phyloP scores from a whole-genome alignment of 768 basidiomycete genomes.

The Lentinula sp. region DNA sequence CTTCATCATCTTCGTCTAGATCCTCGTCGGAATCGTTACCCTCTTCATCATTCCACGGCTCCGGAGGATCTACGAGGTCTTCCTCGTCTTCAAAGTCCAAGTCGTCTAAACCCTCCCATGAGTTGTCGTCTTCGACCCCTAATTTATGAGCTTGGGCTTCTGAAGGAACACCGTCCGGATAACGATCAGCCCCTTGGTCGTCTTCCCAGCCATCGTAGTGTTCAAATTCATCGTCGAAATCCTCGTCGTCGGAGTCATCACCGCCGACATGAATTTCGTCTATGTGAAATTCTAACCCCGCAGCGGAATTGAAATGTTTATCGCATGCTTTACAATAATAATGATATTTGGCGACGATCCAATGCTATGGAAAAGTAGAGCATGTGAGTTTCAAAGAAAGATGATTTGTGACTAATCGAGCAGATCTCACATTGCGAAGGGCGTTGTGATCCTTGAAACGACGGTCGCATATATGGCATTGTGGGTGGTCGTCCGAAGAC shows the following conservation, averaged over 20 bases:
- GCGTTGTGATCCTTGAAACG: background rate
- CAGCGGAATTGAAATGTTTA: background rate
- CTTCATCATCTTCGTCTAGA: background rate
- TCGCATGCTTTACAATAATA: background rate
- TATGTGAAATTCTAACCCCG: background rate
- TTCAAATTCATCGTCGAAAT: background rate
- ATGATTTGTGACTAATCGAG: background rate
- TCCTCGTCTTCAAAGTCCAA: conserved; percentile 3
- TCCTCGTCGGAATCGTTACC: background rate
- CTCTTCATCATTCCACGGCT: background rate
- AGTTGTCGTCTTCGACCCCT: background rate
- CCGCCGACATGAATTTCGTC: background rate
- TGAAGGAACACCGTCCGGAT: background rate
- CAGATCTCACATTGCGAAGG: background rate
- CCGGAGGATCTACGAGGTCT: background rate
- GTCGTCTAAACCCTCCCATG: background rate
- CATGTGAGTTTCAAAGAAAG: background rate
- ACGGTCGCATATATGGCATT: conserved; percentile 3
- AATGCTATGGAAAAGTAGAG: background rate
- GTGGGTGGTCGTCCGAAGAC: background rate
- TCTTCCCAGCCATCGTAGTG: conserved; percentile 2
- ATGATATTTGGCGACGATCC: background rate
- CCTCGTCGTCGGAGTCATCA: background rate
- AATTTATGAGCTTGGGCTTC: background rate
- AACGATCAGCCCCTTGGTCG: background rate